phyloP scores from a whole-genome alignment of 768 basidiomycete genomes.

The Leccinum obscurum region DNA sequence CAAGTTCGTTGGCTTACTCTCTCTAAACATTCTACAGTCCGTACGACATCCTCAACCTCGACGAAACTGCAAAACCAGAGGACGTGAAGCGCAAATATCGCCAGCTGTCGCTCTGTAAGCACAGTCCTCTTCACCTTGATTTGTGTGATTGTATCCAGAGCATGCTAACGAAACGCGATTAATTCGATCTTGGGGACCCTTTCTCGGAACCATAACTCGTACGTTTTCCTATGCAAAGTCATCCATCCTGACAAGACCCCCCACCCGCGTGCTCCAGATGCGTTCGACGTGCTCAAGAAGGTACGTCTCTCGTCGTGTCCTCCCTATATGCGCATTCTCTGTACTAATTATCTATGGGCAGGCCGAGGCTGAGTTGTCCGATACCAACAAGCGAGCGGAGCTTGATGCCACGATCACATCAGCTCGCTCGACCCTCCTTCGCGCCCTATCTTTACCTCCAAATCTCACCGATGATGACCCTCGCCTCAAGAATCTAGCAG shows the following conservation, averaged over 20 bases:
- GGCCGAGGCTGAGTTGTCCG: conserved; percentile 84
- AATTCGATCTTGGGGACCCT: conserved; percentile 2
- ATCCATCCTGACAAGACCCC: conserved; percentile 99
- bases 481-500: conserved; percentile 47
- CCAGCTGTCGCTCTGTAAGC: conserved; percentile 81
- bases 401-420: conserved; percentile 77
- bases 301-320: conserved; percentile 36
- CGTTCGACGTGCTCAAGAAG: conserved; percentile 94
- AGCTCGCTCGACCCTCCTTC: conserved; percentile 69
- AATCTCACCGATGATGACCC: conserved; percentile 61
- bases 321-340: background rate
- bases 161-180: conserved; percentile 24
- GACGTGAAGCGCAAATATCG: conserved; percentile 90
- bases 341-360: conserved; percentile 28
- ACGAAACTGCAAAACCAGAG: conserved; percentile 64
- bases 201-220: conserved; percentile 23
- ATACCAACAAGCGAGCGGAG: conserved; percentile 76
- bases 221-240: conserved; percentile 58
- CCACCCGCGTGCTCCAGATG: conserved; percentile 85
- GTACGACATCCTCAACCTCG: conserved; percentile 90
- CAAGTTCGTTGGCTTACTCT: background rate
- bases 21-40: conserved; percentile 52
- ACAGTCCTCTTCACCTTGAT: conserved; percentile 13
- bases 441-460: conserved; percentile 58
- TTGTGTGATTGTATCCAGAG: conserved; percentile 8